Conservation (phyloP, 108 stramenopile species). For the Parmales sp. region DNA sequence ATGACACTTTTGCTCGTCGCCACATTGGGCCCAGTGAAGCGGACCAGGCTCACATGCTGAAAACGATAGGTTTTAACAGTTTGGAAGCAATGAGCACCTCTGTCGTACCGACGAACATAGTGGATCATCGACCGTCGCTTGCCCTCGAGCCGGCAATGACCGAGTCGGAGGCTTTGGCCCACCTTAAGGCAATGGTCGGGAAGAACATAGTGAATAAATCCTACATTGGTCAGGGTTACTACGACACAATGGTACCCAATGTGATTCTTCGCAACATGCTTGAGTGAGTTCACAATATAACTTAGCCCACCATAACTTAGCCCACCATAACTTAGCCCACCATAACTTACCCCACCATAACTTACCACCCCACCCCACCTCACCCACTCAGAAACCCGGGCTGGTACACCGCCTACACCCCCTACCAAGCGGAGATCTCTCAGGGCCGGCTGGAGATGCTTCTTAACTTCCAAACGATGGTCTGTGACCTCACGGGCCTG, state of each 20-base stretch:
- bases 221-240: conserved; percentile 95
- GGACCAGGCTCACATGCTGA: conserved; percentile 71
- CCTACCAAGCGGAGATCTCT: conserved; percentile 98
- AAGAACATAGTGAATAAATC: conserved; percentile 89
- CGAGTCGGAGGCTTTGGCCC: conserved; percentile 81
- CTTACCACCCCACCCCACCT: too few relatives aligned
- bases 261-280: conserved; percentile 95
- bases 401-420: conserved; percentile 98
- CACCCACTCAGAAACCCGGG: too few relatives aligned
- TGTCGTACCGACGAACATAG: conserved; percentile 85
- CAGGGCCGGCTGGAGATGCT: conserved; percentile 98
- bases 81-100: conserved; percentile 78
- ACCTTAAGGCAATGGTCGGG: conserved; percentile 41
- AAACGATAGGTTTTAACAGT: conserved; percentile 67
- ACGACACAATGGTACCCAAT: conserved; percentile 84
- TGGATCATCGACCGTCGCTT: conserved; percentile 48
- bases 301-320: too few relatives aligned
- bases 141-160: conserved; percentile 64
- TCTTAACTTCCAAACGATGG: conserved; percentile 97
- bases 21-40: conserved; percentile 66
- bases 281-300: too few relatives aligned
- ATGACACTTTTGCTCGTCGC: background rate
- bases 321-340: too few relatives aligned
- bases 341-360: too few relatives aligned
- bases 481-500: conserved; percentile 93